A percentile compares a stretch with the other conserved stretches of the same genome.
These are phyloP conservation scores for Psilocybe cyanescens DNA, from an alignment of 768 basidiomycete genomes.

Conservation along the genomic window DNA sequence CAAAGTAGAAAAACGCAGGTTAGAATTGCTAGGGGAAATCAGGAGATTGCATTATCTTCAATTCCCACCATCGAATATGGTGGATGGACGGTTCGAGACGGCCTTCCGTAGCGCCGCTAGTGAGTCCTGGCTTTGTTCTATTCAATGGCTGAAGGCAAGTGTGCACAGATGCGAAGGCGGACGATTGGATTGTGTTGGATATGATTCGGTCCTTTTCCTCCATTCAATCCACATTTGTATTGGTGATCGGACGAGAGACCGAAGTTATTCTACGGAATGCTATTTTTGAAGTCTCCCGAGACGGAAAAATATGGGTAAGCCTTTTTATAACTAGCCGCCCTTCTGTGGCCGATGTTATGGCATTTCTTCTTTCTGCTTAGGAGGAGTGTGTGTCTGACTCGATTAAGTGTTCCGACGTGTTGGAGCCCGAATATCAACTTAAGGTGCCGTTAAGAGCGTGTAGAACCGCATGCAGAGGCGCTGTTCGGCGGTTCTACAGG, in stretches of 20 bases:
- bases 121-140: slow-evolving; percentile 29
- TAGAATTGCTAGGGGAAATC: slow-evolving; percentile 34
- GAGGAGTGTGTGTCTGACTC: not conserved
- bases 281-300: slow-evolving; percentile 19
- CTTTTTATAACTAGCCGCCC: not conserved
- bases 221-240: slow-evolving; percentile 24
- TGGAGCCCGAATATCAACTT: not conserved
- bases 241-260: slow-evolving; percentile 28
- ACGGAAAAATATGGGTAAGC: slow-evolving; percentile 23
- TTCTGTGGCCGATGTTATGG: not conserved
- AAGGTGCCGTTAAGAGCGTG: not conserved
- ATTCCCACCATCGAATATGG: slow-evolving; percentile 55
- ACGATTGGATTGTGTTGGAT: slow-evolving; percentile 35
- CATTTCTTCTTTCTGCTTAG: not conserved
- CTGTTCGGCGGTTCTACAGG: slow-evolving; percentile 13
- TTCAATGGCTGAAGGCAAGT: not conserved
- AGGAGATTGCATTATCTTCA: slow-evolving; percentile 40
- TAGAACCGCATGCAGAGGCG: not conserved
- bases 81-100: slow-evolving; percentile 54
- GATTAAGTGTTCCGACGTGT: not conserved
- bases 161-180: slow-evolving; percentile 28
- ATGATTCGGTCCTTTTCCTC: slow-evolving; percentile 15
- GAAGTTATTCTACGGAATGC: slow-evolving; percentile 13
- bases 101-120: slow-evolving; percentile 53
- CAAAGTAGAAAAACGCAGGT: slow-evolving; percentile 40